A percentile compares a stretch with the other conserved stretches of the same genome.
Conservation (phyloP, 2,329 filamentous ascomycete species). For the Aureobasidium sp. region DNA sequence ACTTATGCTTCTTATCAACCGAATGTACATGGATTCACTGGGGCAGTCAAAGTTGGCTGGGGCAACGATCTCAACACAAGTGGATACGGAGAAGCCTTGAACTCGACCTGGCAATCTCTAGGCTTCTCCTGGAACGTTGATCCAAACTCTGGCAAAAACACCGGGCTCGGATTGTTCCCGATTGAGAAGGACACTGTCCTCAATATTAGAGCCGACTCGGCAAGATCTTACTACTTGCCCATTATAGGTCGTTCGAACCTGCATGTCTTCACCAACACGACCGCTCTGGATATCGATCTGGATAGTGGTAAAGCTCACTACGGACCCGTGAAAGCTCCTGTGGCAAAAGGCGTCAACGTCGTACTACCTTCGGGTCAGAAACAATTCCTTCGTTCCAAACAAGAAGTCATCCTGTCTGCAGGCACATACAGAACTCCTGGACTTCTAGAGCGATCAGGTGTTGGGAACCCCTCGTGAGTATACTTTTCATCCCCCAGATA, state of each 20-base stretch:
- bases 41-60: conserved; percentile 16
- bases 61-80: not conserved
- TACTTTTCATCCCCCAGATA: not conserved
- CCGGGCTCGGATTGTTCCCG: conserved; percentile 30
- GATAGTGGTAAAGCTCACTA: conserved; percentile 28
- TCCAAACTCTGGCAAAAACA: conserved; percentile 32
- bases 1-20: conserved; percentile 2
- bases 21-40: conserved; percentile 6
- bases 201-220: conserved; percentile 32
- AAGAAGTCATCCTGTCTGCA: conserved; percentile 53
- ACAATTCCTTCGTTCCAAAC: conserved; percentile 30
- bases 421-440: conserved; percentile 53
- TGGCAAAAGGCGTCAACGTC: conserved; percentile 33
- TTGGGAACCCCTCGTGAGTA: conserved; percentile 40
- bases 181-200: conserved; percentile 25
- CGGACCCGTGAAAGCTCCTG: not conserved
- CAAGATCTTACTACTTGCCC: conserved; percentile 32
- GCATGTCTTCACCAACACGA: conserved; percentile 41
- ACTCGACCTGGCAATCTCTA: conserved; percentile 32
- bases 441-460: conserved; percentile 55
- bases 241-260: conserved; percentile 38
- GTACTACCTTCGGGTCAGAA: conserved; percentile 35
- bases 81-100: conserved; percentile 20
- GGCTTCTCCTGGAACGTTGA: conserved; percentile 30
- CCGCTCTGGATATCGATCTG: conserved; percentile 42